Conservation (phyloP, 192 early-diverging fungal genomes). For the Helicostylum pulchrum region DNA sequence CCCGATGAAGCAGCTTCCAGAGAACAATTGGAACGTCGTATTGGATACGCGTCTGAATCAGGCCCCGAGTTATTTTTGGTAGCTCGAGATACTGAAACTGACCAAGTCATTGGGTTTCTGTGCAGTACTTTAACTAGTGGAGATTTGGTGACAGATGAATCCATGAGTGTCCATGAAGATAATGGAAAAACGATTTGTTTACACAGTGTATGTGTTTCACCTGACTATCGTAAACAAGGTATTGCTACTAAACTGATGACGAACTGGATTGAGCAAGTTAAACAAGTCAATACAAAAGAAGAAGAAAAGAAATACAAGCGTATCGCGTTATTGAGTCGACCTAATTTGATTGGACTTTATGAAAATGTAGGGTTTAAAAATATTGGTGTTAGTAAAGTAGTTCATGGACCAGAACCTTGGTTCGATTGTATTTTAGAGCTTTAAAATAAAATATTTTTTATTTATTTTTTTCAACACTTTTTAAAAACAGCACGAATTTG, state of each 20-base stretch:
- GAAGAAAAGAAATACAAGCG: constrained; percentile 35
- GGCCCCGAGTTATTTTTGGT: constrained; percentile 37
- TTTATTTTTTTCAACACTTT: not conserved
- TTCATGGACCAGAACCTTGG: constrained; percentile 60
- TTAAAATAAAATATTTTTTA: not conserved
- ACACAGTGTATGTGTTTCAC: constrained; percentile 63
- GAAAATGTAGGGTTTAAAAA: constrained; percentile 56
- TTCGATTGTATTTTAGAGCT: constrained; percentile 35
- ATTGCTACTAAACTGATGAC: constrained; percentile 52
- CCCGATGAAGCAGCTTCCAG: constrained; percentile 44
- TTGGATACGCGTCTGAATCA: constrained; percentile 29
- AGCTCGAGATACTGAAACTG: constrained; percentile 17
- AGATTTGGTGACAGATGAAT: constrained; percentile 54
- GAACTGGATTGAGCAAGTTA: constrained; percentile 46
- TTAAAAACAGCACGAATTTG: not conserved
- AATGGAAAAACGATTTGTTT: constrained; percentile 61
- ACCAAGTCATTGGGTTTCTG: constrained; percentile 55
- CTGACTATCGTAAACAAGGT: constrained; percentile 48
- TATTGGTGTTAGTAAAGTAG: constrained; percentile 55
- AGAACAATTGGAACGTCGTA: constrained; percentile 39
- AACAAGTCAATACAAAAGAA: not conserved
- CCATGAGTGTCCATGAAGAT: constrained; percentile 62
- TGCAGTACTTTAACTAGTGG: constrained; percentile 49
- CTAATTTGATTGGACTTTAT: constrained; percentile 56
- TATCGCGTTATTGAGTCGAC: constrained; percentile 55